Conservation (phyloP, 2,329 filamentous ascomycete genomes). For the Penicillium verrucosum region DNA sequence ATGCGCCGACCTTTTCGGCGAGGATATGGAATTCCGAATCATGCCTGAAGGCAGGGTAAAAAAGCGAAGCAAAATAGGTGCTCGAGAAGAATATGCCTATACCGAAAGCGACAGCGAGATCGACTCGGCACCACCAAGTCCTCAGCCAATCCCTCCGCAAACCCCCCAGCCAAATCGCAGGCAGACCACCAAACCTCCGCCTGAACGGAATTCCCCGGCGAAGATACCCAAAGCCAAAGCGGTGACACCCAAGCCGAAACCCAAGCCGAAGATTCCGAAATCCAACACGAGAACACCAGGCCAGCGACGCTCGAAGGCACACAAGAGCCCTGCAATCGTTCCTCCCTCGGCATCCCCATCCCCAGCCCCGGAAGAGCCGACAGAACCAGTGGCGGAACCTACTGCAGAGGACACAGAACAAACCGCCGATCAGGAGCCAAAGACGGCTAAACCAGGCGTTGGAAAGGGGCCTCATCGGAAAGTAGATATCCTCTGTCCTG, state of each 20-base stretch:
- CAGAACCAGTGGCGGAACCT: background rate
- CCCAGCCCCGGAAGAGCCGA: background rate
- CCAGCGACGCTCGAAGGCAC: background rate
- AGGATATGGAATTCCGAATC: slow-evolving; percentile 64
- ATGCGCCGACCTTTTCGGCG: slow-evolving; percentile 71
- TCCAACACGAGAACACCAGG: slow-evolving; percentile 6
- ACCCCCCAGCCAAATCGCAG: background rate
- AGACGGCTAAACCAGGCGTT: background rate
- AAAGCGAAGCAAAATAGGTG: slow-evolving; percentile 10
- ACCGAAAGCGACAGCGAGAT: slow-evolving; percentile 29
- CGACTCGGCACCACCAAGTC: slow-evolving; percentile 1
- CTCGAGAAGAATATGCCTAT: slow-evolving; percentile 18
- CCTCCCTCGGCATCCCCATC: background rate
- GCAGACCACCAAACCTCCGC: background rate
- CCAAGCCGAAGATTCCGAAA: background rate
- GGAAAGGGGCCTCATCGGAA: slow-evolving; percentile 31
- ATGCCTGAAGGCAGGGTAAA: slow-evolving; percentile 45
- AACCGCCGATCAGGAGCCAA: background rate
- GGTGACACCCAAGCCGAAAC: background rate
- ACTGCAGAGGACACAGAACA: background rate
- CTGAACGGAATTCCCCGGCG: background rate
- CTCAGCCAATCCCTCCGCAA: slow-evolving; percentile 1
- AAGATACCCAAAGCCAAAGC: background rate
- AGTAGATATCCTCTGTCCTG: slow-evolving; percentile 31
- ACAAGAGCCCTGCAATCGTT: background rate